These are phyloP conservation scores for Tricholoma bakamatsutake DNA, from an alignment of 768 basidiomycete genomes.

Conservation along the genomic window DNA sequence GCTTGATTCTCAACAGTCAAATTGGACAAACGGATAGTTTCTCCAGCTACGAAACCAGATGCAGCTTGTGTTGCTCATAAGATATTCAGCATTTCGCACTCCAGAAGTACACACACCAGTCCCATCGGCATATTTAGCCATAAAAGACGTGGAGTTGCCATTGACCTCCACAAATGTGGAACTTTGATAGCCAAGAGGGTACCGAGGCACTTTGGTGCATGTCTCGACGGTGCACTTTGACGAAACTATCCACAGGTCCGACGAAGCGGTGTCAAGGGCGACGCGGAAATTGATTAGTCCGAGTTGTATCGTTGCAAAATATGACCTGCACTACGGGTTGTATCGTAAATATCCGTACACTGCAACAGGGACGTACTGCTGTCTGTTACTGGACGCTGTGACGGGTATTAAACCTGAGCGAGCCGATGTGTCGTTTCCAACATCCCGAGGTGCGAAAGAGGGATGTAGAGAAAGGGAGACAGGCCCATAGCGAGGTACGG, in stretches of 20 bases:
- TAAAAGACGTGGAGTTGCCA: conserved; percentile 55
- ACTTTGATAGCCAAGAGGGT: conserved; percentile 63
- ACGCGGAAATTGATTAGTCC: conserved; percentile 65
- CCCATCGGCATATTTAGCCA: conserved; percentile 58
- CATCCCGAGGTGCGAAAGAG: conserved; percentile 10
- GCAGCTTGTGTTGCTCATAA: conserved; percentile 36
- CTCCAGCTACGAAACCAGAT: conserved; percentile 66
- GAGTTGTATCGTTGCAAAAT: conserved; percentile 53
- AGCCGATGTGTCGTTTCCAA: conserved; percentile 23
- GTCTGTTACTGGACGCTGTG: conserved; percentile 39
- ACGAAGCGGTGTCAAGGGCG: conserved; percentile 69
- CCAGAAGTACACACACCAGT: conserved; percentile 43
- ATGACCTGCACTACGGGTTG: conserved; percentile 42
- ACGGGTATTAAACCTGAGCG: conserved; percentile 38
- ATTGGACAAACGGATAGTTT: conserved; percentile 55
- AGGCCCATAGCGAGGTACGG: conserved; percentile 18
- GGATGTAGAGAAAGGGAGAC: conserved; percentile 20
- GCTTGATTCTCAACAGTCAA: conserved; percentile 55
- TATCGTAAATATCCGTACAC: conserved; percentile 7
- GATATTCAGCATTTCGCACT: background rate
- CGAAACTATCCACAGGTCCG: conserved; percentile 67
- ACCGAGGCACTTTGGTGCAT: conserved; percentile 59
- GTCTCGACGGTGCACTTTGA: conserved; percentile 50
- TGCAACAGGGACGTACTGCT: conserved; percentile 24
- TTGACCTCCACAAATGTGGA: conserved; percentile 59